A percentile compares a stretch with the other conserved stretches of the same genome.
phyloP scores from a whole-genome alignment of 2,329 filamentous ascomycete genomes.

The Neofusicoccum parvum region DNA sequence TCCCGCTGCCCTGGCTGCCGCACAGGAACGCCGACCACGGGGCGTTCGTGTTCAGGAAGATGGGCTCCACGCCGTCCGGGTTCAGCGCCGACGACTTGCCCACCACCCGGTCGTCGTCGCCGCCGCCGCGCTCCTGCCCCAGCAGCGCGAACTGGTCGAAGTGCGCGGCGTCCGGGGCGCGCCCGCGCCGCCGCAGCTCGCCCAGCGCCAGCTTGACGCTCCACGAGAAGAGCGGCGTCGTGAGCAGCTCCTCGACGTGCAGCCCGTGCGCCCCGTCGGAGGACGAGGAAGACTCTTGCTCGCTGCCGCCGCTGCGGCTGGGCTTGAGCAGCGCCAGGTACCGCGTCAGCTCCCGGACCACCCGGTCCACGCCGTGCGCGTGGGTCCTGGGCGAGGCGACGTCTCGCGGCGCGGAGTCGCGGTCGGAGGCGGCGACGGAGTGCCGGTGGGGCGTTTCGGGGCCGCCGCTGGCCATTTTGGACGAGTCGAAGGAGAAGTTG shows the following conservation, averaged over 20 bases:
- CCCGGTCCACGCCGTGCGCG: background rate
- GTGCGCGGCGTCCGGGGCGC: background rate
- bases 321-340: conserved; percentile 5
- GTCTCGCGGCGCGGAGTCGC: background rate
- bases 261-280: background rate
- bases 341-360: conserved; percentile 2
- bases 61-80: conserved; percentile 23
- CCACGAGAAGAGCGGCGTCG: conserved; percentile 18
- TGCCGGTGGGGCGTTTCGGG: background rate
- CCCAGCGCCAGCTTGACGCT: conserved; percentile 9
- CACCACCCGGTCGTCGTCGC: too few relatives aligned
- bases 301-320: too few relatives aligned
- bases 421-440: background rate
- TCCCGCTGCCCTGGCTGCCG: conserved; percentile 64
- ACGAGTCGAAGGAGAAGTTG: background rate
- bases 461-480: background rate
- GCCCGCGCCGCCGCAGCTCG: background rate
- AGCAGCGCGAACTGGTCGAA: conserved; percentile 20
- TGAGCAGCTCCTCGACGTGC: conserved; percentile 14
- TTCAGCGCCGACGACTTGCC: background rate
- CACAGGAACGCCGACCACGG: conserved; percentile 65
- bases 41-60: conserved; percentile 57
- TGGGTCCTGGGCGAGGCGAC: background rate
- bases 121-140: conserved; percentile 3
- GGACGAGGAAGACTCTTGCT: too few relatives aligned